phyloP scores from a whole-genome alignment of 2,329 filamentous ascomycete species.

The Penicillium sp. region DNA sequence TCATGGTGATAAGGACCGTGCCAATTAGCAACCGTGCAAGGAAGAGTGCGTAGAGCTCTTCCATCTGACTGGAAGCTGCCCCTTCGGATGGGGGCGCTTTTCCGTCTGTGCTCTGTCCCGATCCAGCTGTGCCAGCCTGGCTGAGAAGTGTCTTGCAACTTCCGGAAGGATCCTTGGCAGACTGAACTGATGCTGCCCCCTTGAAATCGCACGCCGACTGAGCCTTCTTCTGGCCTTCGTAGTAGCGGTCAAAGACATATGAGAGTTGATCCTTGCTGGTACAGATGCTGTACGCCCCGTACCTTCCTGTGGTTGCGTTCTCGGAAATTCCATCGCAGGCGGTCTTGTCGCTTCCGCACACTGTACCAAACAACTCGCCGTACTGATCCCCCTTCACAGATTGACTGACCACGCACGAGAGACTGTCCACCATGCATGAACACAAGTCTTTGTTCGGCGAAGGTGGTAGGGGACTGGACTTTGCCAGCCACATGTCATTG shows the following conservation, averaged over 20 bases:
- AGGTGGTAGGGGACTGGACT: conserved; percentile 60
- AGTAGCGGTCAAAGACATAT: conserved; percentile 3
- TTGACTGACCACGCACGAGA: conserved; percentile 59
- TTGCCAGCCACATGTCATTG: conserved; percentile 56
- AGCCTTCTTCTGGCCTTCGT: not conserved
- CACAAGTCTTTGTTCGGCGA: conserved; percentile 69
- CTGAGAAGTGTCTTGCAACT: conserved; percentile 1
- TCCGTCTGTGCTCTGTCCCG: not conserved
- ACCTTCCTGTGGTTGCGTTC: conserved; percentile 35
- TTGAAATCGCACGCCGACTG: conserved; percentile 3
- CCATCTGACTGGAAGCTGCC: not conserved
- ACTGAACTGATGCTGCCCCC: not conserved
- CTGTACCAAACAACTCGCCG: conserved; percentile 56
- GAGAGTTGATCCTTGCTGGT: conserved; percentile 2
- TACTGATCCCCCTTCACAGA: conserved; percentile 33
- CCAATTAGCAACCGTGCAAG: too few species aligned
- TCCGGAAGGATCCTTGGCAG: not conserved
- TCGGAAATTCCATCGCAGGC: conserved; percentile 36
- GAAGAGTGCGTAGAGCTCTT: too few species aligned
- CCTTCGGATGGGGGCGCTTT: not conserved
- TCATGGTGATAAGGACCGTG: too few species aligned
- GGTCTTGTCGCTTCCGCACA: conserved; percentile 32
- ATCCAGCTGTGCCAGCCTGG: not conserved
- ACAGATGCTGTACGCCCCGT: conserved; percentile 35
- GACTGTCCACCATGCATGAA: conserved; percentile 67